Conservation (phyloP, 73 alveolate genomes). For the Paramecium pentaurelia region DNA sequence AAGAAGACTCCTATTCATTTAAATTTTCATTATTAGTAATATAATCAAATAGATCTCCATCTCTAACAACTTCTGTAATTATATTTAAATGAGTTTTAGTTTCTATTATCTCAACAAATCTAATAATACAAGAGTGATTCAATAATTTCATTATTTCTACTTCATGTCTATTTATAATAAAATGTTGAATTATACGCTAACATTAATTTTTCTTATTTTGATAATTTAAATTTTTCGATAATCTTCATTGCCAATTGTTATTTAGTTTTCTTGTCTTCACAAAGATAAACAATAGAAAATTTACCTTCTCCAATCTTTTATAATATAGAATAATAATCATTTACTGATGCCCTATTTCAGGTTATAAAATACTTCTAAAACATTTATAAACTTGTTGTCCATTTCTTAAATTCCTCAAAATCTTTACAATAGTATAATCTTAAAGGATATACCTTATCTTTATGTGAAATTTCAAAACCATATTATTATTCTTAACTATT, state of each 20-base stretch:
- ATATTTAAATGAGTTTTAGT: constrained; percentile 56
- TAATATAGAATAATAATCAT: constrained; percentile 30
- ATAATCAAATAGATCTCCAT: constrained; percentile 78
- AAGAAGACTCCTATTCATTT: constrained; percentile 71
- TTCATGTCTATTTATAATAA: constrained; percentile 58
- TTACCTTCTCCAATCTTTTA: constrained; percentile 56
- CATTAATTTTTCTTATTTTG: constrained; percentile 41
- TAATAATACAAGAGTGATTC: constrained; percentile 66
- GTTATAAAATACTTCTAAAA: neutral
- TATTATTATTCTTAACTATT: neutral
- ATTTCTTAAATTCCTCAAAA: constrained; percentile 9
- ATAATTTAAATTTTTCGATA: constrained; percentile 57
- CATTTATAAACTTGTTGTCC: constrained; percentile 12
- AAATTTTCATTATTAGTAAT: constrained; percentile 56
- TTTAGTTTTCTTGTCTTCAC: constrained; percentile 32
- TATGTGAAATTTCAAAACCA: constrained; percentile 42
- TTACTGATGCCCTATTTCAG: neutral
- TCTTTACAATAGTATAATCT: constrained; percentile 2
- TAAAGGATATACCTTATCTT: neutral
- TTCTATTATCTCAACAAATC: constrained; percentile 64
- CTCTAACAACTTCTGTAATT: constrained; percentile 69
- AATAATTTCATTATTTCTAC: constrained; percentile 57
- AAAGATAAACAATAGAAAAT: constrained; percentile 60
- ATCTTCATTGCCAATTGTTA: constrained; percentile 66
- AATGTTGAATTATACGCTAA: constrained; percentile 25